Evolutionary conservation across 2,329 filamentous ascomycete species (phyloP).

Genomic region (Clonostachys sp.): DNA sequence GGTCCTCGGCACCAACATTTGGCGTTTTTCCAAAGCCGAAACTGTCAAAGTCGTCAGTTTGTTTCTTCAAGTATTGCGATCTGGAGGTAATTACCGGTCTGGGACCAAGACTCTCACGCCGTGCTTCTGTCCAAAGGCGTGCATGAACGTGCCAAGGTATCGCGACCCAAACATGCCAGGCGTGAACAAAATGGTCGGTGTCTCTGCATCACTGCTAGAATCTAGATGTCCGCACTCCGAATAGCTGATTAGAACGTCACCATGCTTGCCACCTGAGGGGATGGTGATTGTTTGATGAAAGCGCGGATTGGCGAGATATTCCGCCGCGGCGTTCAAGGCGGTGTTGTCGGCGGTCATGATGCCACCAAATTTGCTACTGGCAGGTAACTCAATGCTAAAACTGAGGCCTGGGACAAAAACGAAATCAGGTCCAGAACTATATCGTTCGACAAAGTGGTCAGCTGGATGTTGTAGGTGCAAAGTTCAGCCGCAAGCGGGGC

Average conservation of each 20-base stretch:
- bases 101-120: conserved; percentile 21
- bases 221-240: conserved; percentile 9
- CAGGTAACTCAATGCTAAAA: too few relatives aligned
- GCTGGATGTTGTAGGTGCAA: too few relatives aligned
- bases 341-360: too few relatives aligned
- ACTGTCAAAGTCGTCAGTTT: conserved; percentile 3
- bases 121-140: conserved; percentile 19
- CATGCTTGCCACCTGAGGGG: conserved; percentile 10
- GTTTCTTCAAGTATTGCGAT: conserved; percentile 1
- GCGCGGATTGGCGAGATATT: conserved; percentile 13
- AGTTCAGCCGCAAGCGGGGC: too few relatives aligned
- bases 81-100: conserved; percentile 17
- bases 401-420: too few relatives aligned
- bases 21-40: conserved; percentile 17
- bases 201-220: conserved; percentile 10
- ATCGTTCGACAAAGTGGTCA: too few relatives aligned
- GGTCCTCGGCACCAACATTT: conserved; percentile 7
- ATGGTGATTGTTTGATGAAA: conserved; percentile 17
- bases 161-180: conserved; percentile 18
- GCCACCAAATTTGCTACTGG: too few relatives aligned
- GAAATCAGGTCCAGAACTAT: too few relatives aligned
- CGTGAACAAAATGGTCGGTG: conserved; percentile 17
- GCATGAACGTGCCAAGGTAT: conserved; percentile 20
- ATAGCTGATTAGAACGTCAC: conserved; percentile 15
- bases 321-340: not conserved